Conservation (phyloP, 2,329 filamentous ascomycete genomes). For the Cladophialophora carrionii region DNA sequence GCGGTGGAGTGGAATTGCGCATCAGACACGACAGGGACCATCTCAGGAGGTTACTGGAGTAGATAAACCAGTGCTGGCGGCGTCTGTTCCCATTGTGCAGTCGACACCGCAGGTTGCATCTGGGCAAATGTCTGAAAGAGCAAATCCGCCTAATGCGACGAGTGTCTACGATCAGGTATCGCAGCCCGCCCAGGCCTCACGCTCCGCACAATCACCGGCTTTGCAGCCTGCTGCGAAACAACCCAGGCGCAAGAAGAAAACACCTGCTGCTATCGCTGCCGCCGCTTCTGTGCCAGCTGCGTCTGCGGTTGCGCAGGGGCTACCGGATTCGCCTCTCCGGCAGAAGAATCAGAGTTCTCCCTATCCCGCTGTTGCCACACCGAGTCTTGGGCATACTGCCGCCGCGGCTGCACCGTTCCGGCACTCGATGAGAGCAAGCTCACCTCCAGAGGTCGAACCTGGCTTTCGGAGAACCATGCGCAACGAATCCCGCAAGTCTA, state of each 20-base stretch:
- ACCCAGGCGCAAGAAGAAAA: constrained; percentile 31
- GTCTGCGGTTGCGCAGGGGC: constrained; percentile 10
- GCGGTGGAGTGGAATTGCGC: constrained; percentile 39
- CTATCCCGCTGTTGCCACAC: constrained; percentile 10
- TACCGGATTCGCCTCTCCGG: constrained; percentile 15
- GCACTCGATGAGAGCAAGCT: constrained; percentile 35
- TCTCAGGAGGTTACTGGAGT: not conserved
- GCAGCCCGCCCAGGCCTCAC: constrained; percentile 1
- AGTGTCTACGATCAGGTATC: constrained; percentile 6
- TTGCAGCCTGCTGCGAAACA: constrained; percentile 9
- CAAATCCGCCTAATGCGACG: not conserved
- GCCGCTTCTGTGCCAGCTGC: constrained; percentile 28
- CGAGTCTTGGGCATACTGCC: constrained; percentile 16
- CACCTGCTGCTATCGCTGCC: constrained; percentile 27
- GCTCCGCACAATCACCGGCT: not conserved
- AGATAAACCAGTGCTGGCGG: not conserved
- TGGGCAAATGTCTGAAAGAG: constrained; percentile 3
- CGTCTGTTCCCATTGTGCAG: not conserved
- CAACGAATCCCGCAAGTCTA: constrained; percentile 24
- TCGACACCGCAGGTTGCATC: constrained; percentile 8
- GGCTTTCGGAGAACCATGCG: constrained; percentile 33
- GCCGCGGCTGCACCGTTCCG: constrained; percentile 28
- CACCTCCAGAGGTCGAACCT: constrained; percentile 24
- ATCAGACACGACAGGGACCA: constrained; percentile 27
- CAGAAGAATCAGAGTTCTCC: constrained; percentile 22